phyloP scores from a whole-genome alignment of 495 filamentous ascomycete species.

The Aspergillus nidulans region DNA sequence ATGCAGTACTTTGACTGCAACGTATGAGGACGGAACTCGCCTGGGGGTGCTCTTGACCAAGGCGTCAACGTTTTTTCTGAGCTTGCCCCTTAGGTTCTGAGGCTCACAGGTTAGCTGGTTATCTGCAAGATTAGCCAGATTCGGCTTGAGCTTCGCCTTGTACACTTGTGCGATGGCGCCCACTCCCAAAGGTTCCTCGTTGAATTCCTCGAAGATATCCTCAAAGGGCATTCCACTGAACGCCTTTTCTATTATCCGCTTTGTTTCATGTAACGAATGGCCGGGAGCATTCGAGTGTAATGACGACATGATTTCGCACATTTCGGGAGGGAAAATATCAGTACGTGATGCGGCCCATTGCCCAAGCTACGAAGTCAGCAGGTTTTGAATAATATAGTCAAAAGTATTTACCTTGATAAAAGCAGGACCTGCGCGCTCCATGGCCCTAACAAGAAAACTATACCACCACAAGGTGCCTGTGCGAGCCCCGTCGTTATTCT shows the following conservation, averaged over 20 bases:
- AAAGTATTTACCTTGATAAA: constrained; percentile 81
- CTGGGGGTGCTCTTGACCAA: constrained; percentile 81
- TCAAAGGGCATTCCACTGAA: constrained; percentile 77
- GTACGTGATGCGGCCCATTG: constrained; percentile 98
- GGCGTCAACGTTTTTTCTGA: constrained; percentile 77
- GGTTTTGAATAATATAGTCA: neutral
- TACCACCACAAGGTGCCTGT: constrained; percentile 94
- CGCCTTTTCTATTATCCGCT: constrained; percentile 69
- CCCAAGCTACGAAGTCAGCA: constrained; percentile 59
- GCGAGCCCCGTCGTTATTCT: constrained; percentile 62
- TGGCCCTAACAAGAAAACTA: constrained; percentile 74
- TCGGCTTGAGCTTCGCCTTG: constrained; percentile 84
- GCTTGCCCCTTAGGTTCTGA: constrained; percentile 57
- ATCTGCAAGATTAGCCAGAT: constrained; percentile 62
- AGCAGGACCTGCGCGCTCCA: constrained; percentile 93
- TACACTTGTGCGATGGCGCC: constrained; percentile 98
- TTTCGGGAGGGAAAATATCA: constrained; percentile 93
- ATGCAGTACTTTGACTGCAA: constrained; percentile 95
- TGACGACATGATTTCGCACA: constrained; percentile 91
- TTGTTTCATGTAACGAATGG: constrained; percentile 78
- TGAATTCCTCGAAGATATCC: constrained; percentile 96
- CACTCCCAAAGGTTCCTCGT: constrained; percentile 85
- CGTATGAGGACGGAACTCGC: constrained; percentile 84
- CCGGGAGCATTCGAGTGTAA: constrained; percentile 92
- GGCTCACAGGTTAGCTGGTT: constrained; percentile 44